Evolutionary conservation across 2,329 filamentous ascomycete species (phyloP).

Genomic region (Calonectria hawksworthii): DNA sequence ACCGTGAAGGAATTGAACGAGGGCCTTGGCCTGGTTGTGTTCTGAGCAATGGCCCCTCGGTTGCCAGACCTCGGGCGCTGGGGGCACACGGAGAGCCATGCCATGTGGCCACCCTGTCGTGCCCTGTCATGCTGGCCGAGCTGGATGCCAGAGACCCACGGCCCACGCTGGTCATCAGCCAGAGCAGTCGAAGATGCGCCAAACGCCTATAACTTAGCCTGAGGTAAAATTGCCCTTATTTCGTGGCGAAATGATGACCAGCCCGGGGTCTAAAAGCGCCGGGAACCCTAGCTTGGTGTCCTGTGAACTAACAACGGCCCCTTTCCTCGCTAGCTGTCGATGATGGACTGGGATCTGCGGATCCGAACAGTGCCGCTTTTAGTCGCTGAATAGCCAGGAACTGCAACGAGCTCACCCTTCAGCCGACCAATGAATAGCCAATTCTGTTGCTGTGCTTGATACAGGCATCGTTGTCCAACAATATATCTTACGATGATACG

Average conservation of each 20-base stretch:
- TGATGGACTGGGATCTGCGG: slow-evolving; percentile 15
- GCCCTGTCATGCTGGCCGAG: slow-evolving; percentile 33
- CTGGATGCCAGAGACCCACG: slow-evolving; percentile 27
- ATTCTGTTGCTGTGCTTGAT: neutral
- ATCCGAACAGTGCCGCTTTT: slow-evolving; percentile 14
- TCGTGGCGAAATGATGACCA: slow-evolving; percentile 38
- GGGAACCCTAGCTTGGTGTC: slow-evolving; percentile 10
- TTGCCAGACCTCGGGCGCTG: slow-evolving; percentile 8
- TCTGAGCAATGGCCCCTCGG: neutral
- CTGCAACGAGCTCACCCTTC: neutral
- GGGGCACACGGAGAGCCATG: slow-evolving; percentile 26
- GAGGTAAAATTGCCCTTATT: slow-evolving; percentile 46
- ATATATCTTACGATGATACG: neutral
- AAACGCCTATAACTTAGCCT: slow-evolving; percentile 29
- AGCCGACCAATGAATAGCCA: neutral
- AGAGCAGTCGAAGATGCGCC: slow-evolving; percentile 22
- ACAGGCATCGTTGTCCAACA: neutral
- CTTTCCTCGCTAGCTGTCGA: slow-evolving; percentile 9
- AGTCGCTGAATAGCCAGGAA: neutral
- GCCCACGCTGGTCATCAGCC: neutral
- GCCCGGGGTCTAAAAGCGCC: slow-evolving; percentile 30
- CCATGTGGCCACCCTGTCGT: slow-evolving; percentile 45
- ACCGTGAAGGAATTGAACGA: neutral
- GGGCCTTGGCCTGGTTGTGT: neutral
- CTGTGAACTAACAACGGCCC: neutral